Evolutionary conservation across 1,284 basidiomycete species (phyloP).

Genomic region (Volvariella surrecta): DNA sequence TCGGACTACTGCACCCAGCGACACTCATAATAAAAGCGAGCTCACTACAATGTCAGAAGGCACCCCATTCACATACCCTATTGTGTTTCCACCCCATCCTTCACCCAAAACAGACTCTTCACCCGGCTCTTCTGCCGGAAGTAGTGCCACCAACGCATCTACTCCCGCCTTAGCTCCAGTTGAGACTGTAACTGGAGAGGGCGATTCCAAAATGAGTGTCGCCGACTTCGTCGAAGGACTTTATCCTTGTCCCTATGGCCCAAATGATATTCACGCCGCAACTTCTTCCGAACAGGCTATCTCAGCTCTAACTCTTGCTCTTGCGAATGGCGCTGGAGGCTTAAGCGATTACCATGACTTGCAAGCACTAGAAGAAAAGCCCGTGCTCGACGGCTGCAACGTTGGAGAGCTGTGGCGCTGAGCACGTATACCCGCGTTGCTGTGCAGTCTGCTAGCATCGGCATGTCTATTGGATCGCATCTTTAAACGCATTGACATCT

Average conservation of each 20-base stretch:
- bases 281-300: slow-evolving; percentile 51
- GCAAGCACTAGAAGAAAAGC: slow-evolving; percentile 30
- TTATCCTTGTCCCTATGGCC: slow-evolving; percentile 8
- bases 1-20: too few species aligned
- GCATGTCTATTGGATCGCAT: neutral
- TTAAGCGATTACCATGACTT: slow-evolving; percentile 55
- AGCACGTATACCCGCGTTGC: slow-evolving; percentile 7
- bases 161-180: too few species aligned
- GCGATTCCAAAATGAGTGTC: too few species aligned
- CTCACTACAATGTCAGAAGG: too few species aligned
- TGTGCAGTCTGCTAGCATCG: neutral
- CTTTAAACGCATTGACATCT: too few species aligned
- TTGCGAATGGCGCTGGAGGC: slow-evolving; percentile 63
- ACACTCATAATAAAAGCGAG: too few species aligned
- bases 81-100: too few species aligned
- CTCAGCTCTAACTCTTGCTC: slow-evolving; percentile 50
- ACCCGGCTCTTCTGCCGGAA: too few species aligned
- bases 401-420: slow-evolving; percentile 61
- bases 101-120: too few species aligned
- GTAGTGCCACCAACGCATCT: too few species aligned
- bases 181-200: too few species aligned
- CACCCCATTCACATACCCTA: too few species aligned
- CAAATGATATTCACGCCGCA: slow-evolving; percentile 14
- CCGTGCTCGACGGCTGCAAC: slow-evolving; percentile 33
- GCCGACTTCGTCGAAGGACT: slow-evolving; percentile 11